These are phyloP conservation scores for Pneumocystis oryctolagi DNA, from an alignment of 1,139 yeast species.

Conservation along the genomic window DNA sequence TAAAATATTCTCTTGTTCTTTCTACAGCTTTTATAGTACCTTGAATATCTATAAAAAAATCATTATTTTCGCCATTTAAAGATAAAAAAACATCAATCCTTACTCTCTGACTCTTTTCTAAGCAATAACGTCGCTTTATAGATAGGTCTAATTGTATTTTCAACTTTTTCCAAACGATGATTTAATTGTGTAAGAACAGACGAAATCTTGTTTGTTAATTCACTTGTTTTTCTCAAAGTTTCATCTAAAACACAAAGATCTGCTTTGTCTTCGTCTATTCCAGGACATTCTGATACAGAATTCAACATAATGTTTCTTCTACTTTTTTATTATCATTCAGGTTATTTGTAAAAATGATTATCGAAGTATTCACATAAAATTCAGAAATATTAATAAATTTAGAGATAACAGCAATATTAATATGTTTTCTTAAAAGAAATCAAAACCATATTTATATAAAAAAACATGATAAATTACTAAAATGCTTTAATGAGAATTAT, in stretches of 20 bases:
- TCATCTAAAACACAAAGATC: constrained; percentile 11
- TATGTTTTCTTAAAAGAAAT: too few species aligned
- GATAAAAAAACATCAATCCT: neutral
- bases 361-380: neutral
- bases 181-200: constrained; percentile 7
- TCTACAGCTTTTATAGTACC: constrained; percentile 10
- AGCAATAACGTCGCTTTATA: constrained; percentile 8
- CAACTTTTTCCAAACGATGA: constrained; percentile 7
- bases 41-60: constrained; percentile 5
- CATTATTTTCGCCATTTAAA: neutral
- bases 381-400: too few species aligned
- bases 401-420: too few species aligned
- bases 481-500: too few species aligned
- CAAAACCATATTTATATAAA: too few species aligned
- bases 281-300: constrained; percentile 26
- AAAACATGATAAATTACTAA: too few species aligned
- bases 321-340: neutral
- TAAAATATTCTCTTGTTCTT: constrained; percentile 10
- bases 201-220: constrained; percentile 5
- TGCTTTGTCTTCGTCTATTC: constrained; percentile 11
- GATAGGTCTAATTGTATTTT: constrained; percentile 8
- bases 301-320: neutral
- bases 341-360: neutral
- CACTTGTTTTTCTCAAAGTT: constrained; percentile 9
- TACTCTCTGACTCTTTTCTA: constrained; percentile 4